Evolutionary conservation across 73 alveolate species (phyloP).

Genomic region (Tetrahymena malaccensis): DNA sequence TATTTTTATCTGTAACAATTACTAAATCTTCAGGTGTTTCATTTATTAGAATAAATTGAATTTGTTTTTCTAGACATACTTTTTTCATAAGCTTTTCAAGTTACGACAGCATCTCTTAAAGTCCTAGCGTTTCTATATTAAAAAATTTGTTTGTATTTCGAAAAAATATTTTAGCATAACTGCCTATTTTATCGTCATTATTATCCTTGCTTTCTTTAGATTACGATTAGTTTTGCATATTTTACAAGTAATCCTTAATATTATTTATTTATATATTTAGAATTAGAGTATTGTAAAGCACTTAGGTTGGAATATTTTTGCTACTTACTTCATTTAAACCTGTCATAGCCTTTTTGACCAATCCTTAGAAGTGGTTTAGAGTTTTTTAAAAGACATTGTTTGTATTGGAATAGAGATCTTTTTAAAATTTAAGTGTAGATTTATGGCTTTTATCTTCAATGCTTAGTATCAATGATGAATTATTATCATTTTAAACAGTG

Average conservation of each 20-base stretch:
- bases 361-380: not conserved
- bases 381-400: not conserved
- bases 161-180: not conserved
- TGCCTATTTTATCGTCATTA: not conserved
- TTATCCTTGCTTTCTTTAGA: not conserved
- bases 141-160: not conserved
- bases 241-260: not conserved
- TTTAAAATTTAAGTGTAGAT: not conserved
- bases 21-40: not conserved
- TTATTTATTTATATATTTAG: not conserved
- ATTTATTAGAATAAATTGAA: not conserved
- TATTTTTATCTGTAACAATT: not conserved
- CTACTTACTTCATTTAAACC: not conserved
- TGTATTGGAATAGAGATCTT: not conserved
- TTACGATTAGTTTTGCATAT: not conserved
- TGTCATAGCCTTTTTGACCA: not conserved
- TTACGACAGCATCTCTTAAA: not conserved
- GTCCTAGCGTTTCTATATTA: not conserved
- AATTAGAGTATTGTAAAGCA: not conserved
- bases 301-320: not conserved
- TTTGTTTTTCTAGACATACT: not conserved
- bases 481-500: not conserved
- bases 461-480: not conserved
- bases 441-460: not conserved
- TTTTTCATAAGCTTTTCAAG: not conserved